These are phyloP conservation scores for Scenedesmus sp. DNA, from an alignment of 163 green algal genomes.

Conservation along the genomic window DNA sequence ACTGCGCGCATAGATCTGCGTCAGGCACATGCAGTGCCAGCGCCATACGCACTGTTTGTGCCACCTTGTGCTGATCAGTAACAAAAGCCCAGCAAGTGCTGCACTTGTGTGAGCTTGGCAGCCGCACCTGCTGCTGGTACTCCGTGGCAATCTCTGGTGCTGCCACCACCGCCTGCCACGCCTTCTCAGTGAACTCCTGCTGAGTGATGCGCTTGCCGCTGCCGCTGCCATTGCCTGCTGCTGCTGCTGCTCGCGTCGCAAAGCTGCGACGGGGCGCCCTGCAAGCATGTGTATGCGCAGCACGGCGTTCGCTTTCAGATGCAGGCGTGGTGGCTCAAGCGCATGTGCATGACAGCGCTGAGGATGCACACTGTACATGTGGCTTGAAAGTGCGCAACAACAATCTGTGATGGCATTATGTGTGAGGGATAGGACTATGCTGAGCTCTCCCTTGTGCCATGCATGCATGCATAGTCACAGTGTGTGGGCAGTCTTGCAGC, in stretches of 20 bases:
- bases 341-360: not conserved
- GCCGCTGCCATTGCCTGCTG: not conserved
- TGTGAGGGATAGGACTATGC: no score
- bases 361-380: not conserved
- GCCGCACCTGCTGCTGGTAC: constrained; percentile 81
- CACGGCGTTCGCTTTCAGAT: no score
- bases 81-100: no score
- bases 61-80: no score
- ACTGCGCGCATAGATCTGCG: no score
- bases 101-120: not conserved
- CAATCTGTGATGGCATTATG: no score
- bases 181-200: constrained; percentile 98
- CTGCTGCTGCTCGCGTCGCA: constrained; percentile 4
- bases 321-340: not conserved
- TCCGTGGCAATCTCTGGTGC: constrained; percentile 92
- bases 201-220: constrained; percentile 91
- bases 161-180: constrained; percentile 93
- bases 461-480: not conserved
- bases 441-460: no score
- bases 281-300: not conserved
- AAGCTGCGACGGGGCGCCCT: constrained; percentile 20
- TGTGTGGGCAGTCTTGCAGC: not conserved
- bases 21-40: no score
- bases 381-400: no score
- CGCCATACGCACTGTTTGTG: no score